phyloP scores from a whole-genome alignment of 192 early-diverging fungal genomes.

The Allomyces macrogynus region DNA sequence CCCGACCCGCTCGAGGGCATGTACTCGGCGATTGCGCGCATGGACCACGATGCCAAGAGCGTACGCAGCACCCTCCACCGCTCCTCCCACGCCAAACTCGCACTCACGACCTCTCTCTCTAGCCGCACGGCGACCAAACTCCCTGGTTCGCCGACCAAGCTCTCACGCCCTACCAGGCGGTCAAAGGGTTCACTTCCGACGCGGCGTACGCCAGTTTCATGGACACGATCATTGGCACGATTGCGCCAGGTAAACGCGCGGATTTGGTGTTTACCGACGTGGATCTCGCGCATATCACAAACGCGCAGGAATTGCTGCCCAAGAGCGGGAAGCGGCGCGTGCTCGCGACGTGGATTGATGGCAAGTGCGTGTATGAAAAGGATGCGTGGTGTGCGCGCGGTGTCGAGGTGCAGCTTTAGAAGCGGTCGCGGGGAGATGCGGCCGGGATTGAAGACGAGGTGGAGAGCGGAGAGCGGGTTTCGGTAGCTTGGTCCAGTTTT shows the following conservation, averaged over 20 bases:
- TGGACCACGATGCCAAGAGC: constrained; percentile 12
- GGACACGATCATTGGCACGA: constrained; percentile 23
- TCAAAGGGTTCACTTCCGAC: constrained; percentile 28
- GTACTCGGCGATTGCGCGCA: constrained; percentile 30
- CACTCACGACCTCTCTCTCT: neutral
- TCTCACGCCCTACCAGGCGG: constrained; percentile 19
- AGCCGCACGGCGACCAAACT: constrained; percentile 22
- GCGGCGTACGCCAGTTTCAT: constrained; percentile 30
- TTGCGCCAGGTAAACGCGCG: constrained; percentile 21
- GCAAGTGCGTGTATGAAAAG: neutral
- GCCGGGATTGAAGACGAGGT: neutral
- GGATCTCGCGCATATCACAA: constrained; percentile 16
- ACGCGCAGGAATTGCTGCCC: neutral
- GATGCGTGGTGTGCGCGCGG: no score
- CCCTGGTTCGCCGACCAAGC: constrained; percentile 17
- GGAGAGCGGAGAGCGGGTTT: neutral
- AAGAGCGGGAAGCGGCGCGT: neutral
- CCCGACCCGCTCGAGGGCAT: constrained; percentile 29
- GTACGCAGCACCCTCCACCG: constrained; percentile 12
- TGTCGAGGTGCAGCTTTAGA: no score
- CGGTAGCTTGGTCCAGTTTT: neutral
- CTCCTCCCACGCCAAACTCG: neutral
- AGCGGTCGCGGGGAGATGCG: neutral
- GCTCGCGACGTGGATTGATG: neutral
- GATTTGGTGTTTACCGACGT: constrained; percentile 29